These are phyloP conservation scores for Eucalyptus rudis DNA, from an alignment of 345 rosid genomes.

Conservation along the genomic window DNA sequence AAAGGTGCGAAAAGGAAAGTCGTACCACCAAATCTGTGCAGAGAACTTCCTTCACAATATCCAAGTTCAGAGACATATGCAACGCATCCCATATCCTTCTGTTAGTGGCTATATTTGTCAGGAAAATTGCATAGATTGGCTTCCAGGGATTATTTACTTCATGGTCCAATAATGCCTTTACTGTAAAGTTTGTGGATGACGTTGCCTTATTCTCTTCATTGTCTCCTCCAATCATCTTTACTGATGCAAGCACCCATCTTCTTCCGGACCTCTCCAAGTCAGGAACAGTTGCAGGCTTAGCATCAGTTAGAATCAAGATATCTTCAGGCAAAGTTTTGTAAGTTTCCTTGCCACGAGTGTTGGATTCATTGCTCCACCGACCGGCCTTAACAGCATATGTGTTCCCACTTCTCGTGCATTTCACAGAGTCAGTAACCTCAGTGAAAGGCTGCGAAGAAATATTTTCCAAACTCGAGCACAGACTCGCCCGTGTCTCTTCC, in stretches of 20 bases:
- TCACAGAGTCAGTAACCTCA: background rate
- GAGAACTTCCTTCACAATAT: constrained; percentile 7
- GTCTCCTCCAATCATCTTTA: background rate
- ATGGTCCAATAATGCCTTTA: background rate
- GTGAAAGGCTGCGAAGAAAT: constrained; percentile 25
- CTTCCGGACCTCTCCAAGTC: constrained; percentile 20
- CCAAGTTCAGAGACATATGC: constrained; percentile 7
- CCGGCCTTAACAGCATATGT: constrained; percentile 10
- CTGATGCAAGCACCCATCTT: constrained; percentile 11
- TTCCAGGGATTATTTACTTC: background rate
- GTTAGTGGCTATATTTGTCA: constrained; percentile 13
- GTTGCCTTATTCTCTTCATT: background rate
- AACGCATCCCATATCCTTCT: constrained; percentile 23
- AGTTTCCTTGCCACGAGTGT: constrained; percentile 5
- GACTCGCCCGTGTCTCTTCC: constrained; percentile 27
- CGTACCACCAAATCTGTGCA: constrained; percentile 13
- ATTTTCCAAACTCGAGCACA: constrained; percentile 12
- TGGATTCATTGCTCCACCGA: constrained; percentile 17
- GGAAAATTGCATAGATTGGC: constrained; percentile 10
- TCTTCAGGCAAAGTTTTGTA: constrained; percentile 30
- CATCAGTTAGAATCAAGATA: constrained; percentile 12
- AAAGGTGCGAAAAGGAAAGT: background rate
- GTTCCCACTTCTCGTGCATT: background rate
- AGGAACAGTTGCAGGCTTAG: constrained; percentile 14
- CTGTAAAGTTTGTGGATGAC: constrained; percentile 3